Conservation (phyloP, 1,284 basidiomycete genomes). For the Pulchroboletus neoregius region DNA sequence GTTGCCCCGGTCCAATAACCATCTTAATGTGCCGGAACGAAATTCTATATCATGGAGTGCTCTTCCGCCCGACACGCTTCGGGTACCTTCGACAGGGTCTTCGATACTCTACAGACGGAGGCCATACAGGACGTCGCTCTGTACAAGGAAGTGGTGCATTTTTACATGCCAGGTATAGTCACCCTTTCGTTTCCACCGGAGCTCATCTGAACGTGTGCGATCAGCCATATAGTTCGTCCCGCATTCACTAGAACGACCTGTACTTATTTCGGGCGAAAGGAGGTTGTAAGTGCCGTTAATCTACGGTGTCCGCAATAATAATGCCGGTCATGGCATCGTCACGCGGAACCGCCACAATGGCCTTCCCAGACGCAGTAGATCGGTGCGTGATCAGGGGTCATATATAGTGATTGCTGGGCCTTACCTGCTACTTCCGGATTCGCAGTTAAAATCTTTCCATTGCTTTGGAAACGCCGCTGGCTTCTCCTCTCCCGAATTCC, state of each 20-base stretch:
- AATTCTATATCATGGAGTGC: constrained; percentile 6
- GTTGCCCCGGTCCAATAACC: constrained; percentile 2
- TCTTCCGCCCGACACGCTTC: constrained; percentile 5
- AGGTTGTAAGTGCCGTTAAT: constrained; percentile 22
- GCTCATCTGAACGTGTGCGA: constrained; percentile 1
- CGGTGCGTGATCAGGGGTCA: constrained; percentile 25
- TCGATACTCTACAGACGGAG: constrained; percentile 13
- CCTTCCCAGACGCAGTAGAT: constrained; percentile 29
- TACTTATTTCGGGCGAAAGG: constrained; percentile 8
- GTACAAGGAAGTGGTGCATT: constrained; percentile 5
- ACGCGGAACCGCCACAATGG: constrained; percentile 32
- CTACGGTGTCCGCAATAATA: constrained; percentile 22
- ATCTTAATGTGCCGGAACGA: constrained; percentile 11
- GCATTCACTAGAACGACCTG: constrained; percentile 5
- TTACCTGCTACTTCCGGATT: constrained; percentile 32
- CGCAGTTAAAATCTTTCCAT: constrained; percentile 24
- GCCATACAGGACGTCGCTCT: constrained; percentile 1
- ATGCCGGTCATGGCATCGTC: constrained; percentile 24
- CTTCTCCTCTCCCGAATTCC: constrained; percentile 17
- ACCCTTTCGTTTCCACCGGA: constrained; percentile 9
- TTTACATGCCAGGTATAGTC: neutral
- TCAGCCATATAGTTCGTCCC: constrained; percentile 7
- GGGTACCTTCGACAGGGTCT: constrained; percentile 11
- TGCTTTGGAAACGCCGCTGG: constrained; percentile 25
- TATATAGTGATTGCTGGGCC: constrained; percentile 27